These are phyloP conservation scores for Amphibolis antarctica DNA, from an alignment of 106 monocot species.

Conservation along the genomic window DNA sequence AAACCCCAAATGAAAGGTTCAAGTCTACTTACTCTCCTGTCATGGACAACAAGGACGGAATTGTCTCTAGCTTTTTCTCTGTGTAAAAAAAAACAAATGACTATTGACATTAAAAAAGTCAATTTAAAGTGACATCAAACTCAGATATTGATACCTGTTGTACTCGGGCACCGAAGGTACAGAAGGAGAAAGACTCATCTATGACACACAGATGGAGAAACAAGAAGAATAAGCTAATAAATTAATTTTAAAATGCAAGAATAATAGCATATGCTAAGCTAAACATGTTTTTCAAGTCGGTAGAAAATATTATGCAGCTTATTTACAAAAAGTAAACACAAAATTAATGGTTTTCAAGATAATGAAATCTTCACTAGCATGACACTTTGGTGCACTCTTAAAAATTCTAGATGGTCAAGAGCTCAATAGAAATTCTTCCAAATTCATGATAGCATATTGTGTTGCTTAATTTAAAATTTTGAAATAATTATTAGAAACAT, in stretches of 20 bases:
- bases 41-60: neutral
- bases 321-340: neutral
- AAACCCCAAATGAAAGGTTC: neutral
- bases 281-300: neutral
- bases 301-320: neutral
- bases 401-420: too few species aligned
- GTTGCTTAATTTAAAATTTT: too few species aligned
- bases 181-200: neutral
- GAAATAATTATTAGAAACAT: too few species aligned
- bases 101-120: neutral
- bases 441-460: too few species aligned
- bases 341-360: neutral
- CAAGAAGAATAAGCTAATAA: neutral
- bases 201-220: neutral
- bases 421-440: too few species aligned
- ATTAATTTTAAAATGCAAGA: neutral
- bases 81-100: neutral
- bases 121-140: neutral
- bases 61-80: conserved; percentile 6
- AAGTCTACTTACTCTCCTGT: conserved; percentile 1
- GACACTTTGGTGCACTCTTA: too few species aligned
- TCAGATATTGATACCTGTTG: neutral
- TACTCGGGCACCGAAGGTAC: neutral
- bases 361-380: too few species aligned
- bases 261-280: neutral